Conservation (phyloP, 2,329 filamentous ascomycete species). For the Capronia epimyces region DNA sequence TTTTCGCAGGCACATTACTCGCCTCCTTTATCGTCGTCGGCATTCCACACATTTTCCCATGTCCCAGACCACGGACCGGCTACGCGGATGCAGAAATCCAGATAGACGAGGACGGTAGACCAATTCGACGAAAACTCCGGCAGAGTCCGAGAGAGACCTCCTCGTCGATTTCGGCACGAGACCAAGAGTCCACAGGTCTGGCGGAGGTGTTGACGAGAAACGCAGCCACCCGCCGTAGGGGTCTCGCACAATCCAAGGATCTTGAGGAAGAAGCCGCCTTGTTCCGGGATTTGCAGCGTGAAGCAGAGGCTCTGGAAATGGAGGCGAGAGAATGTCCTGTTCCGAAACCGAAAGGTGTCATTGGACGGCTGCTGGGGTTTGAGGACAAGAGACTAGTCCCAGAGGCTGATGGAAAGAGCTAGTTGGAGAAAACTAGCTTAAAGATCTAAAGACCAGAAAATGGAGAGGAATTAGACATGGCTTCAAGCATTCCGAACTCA, state of each 20-base stretch:
- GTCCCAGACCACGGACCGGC: conserved; percentile 70
- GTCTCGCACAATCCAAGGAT: conserved; percentile 12
- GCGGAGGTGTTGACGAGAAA: neutral
- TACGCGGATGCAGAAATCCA: conserved; percentile 62
- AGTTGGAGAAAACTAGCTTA: neutral
- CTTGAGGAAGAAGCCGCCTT: conserved; percentile 42
- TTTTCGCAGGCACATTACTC: conserved; percentile 88
- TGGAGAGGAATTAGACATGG: neutral
- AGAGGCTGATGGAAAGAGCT: conserved; percentile 8
- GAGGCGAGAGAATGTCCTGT: conserved; percentile 73
- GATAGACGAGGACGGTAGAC: conserved; percentile 41
- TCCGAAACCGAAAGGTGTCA: conserved; percentile 75
- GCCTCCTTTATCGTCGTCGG: conserved; percentile 89
- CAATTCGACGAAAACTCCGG: conserved; percentile 34
- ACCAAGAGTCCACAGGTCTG: conserved; percentile 30
- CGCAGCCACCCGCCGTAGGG: conserved; percentile 31
- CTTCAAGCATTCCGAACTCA: neutral
- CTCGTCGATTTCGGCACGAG: conserved; percentile 41
- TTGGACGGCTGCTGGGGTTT: conserved; percentile 62
- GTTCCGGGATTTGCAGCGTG: conserved; percentile 40
- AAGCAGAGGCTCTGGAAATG: conserved; percentile 39
- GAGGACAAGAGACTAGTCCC: conserved; percentile 8
- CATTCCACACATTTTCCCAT: conserved; percentile 83
- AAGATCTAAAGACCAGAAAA: neutral
- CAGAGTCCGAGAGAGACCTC: conserved; percentile 14